Evolutionary conservation across 106 monocot species (phyloP).

Genomic region (Acorus calamus): DNA sequence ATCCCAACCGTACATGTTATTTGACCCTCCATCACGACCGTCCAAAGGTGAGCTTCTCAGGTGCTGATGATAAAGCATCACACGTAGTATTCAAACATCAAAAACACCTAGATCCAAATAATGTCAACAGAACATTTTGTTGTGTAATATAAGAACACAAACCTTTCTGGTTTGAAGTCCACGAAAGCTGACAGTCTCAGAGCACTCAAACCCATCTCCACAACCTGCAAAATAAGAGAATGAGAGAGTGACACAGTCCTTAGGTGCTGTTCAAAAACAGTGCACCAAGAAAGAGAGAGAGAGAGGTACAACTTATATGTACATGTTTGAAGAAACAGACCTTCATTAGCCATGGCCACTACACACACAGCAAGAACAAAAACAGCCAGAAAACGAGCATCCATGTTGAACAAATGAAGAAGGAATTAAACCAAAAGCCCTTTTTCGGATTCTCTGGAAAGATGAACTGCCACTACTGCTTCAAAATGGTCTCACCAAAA

Average conservation of each 20-base stretch:
- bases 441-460: no score
- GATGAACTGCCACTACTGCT: no score
- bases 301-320: not conserved
- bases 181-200: no score
- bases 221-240: not conserved
- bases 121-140: no score
- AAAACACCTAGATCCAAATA: not conserved
- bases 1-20: slow-evolving; percentile 18
- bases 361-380: not conserved
- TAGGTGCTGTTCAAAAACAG: no score
- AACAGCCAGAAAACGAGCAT: not conserved
- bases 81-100: not conserved
- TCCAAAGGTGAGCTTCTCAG: slow-evolving; percentile 11
- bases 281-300: no score
- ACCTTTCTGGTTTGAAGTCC: no score
- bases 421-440: no score
- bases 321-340: not conserved
- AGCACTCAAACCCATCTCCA: slow-evolving; percentile 1
- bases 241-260: no score
- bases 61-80: not conserved
- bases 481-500: no score
- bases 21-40: not conserved
- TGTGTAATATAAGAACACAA: no score
- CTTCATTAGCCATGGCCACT: no score
- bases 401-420: not conserved